These are phyloP conservation scores for Endothia cerciana DNA, from an alignment of 2,329 filamentous ascomycete species.

Conservation along the genomic window DNA sequence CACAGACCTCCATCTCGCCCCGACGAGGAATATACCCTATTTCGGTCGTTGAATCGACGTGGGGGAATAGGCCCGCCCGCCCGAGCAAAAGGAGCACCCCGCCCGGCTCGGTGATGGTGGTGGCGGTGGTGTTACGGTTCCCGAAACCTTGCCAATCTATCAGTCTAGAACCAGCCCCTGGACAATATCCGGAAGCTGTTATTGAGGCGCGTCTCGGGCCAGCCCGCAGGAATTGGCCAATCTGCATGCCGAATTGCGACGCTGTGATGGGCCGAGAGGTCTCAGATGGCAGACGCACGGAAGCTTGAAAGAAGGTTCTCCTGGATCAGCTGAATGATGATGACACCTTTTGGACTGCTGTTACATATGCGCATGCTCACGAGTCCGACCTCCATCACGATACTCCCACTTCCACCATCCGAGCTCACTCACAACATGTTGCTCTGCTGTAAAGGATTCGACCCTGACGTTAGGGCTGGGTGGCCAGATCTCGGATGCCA, in stretches of 20 bases:
- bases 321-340: neutral
- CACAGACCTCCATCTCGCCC: neutral
- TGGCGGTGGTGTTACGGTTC: constrained; percentile 10
- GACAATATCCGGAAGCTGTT: neutral
- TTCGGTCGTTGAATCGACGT: neutral
- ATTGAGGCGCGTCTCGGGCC: neutral
- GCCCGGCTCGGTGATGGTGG: neutral
- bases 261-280: neutral
- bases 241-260: neutral
- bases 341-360: neutral
- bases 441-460: neutral
- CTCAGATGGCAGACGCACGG: neutral
- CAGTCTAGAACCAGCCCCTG: neutral
- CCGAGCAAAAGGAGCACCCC: neutral
- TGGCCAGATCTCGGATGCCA: neutral
- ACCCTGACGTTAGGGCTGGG: neutral
- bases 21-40: neutral
- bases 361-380: neutral
- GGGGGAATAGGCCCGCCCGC: neutral
- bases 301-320: neutral
- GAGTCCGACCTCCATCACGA: neutral
- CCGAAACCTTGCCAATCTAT: constrained; percentile 17
- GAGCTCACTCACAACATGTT: neutral
- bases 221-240: constrained; percentile 8
- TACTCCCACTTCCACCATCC: neutral